Base-by-base conservation (phyloP, 345 rosid species). In the Boechera stricta region DNA sequence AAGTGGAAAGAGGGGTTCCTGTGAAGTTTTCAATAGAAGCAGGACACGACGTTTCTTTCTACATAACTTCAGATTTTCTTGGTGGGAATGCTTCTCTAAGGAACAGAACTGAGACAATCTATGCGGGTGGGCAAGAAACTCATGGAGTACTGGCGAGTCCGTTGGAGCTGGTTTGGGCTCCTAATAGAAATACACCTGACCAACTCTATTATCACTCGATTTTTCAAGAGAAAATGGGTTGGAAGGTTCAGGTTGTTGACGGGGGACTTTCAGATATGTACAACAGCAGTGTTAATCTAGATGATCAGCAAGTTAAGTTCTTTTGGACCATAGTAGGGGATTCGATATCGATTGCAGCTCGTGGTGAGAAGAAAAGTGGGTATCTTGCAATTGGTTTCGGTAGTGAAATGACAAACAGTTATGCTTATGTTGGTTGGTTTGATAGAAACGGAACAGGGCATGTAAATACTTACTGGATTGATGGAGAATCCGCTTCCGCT, bases 201-300 rank as follows among this genome's bases (percentile, higher is more conserved):
- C 89, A 84, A 67, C 97, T 92, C 52, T 91, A 89, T 74, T 92
- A 95, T 80, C 98, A 92, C 35, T 95, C 98, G 2, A 61, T 88
- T 72, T 95, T 70, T 81, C 86, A 91, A 72, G 87, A 80, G 77
- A 92, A 95, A 82, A 92, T 92, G 98, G 99, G 99, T 7, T 95
- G 99, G 99, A 89, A 82, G 77, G 85, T 95, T 82, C 85, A 92
- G 87, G 99, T 91, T 72, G 97, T 95, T 58, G 99, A 95, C 59
- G 99, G 99, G 5, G 98, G 96, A 66, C 84, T 95, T 16, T 80
- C 98, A 7, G 98, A 91, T 84, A 95, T 95, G 99, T 95, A 95
- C 75, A 89, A 89, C 81, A 95, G 75, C 81, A 95, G 96, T 71
- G 98, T 92, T 28, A 67, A 89, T 64, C 84, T 95, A 74, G 97